A percentile compares a stretch with the other conserved stretches of the same genome.
These are phyloP conservation scores for Parascedosporium putredinis DNA, from an alignment of 2,329 filamentous ascomycete species.

Conservation along the genomic window DNA sequence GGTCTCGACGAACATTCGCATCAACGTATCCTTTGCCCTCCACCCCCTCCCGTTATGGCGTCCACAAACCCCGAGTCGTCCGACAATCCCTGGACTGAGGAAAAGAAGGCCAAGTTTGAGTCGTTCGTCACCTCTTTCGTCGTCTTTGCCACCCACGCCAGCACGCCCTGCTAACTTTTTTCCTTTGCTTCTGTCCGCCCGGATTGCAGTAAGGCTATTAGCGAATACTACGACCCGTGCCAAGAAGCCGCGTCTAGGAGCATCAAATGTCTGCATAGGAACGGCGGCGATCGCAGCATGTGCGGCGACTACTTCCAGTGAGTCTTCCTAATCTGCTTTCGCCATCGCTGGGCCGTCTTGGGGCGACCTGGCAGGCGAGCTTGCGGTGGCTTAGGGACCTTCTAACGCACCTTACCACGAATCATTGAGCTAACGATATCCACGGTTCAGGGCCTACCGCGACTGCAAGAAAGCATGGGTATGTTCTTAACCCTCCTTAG, in stretches of 20 bases:
- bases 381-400: too few species aligned
- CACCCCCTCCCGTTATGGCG: background rate
- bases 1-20: too few species aligned
- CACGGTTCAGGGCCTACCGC: constrained; percentile 62
- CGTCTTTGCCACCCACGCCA: too few species aligned
- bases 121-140: too few species aligned
- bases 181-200: too few species aligned
- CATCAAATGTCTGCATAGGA: constrained; percentile 79
- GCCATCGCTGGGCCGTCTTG: background rate
- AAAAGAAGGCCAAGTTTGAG: background rate
- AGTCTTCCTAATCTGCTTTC: constrained; percentile 28
- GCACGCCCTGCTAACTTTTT: too few species aligned
- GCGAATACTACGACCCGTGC: constrained; percentile 90
- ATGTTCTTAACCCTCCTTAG: constrained; percentile 17
- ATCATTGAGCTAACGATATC: constrained; percentile 11
- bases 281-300: constrained; percentile 78
- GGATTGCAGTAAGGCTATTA: constrained; percentile 72
- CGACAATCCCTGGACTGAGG: background rate
- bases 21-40: too few species aligned
- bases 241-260: constrained; percentile 82
- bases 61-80: background rate
- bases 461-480: constrained; percentile 96
- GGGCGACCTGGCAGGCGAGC: background rate
- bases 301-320: constrained; percentile 94
- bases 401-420: too few species aligned